Evolutionary conservation across 139 green algal genomes (phyloP).

Genomic region (Volvox africanus): DNA sequence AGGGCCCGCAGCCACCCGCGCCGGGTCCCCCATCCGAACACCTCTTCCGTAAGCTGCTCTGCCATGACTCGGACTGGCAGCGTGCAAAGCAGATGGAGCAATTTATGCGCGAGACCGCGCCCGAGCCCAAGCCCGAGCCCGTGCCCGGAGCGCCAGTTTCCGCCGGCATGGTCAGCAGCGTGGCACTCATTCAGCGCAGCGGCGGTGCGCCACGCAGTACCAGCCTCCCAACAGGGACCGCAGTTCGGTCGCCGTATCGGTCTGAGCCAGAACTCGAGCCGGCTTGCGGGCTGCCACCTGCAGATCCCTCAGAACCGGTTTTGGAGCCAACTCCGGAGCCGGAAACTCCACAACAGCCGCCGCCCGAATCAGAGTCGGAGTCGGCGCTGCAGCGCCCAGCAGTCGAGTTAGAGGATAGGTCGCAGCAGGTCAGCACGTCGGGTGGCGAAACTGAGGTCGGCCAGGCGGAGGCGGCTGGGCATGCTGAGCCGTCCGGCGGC

Average conservation of each 20-base stretch:
- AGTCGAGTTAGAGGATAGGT: neutral
- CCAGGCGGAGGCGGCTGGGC: neutral
- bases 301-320: neutral
- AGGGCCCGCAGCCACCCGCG: no score
- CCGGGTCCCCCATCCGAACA: conserved; percentile 11
- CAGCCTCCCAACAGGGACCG: no score
- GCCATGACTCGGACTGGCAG: conserved; percentile 12
- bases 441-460: neutral
- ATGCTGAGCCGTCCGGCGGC: neutral
- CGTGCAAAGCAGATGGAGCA: neutral
- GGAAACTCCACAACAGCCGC: neutral
- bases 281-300: no score
- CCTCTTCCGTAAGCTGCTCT: neutral
- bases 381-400: neutral
- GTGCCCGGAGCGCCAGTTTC: neutral
- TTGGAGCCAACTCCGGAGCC: neutral
- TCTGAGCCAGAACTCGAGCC: neutral
- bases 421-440: neutral
- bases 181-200: neutral
- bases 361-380: neutral
- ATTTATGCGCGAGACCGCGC: neutral
- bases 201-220: neutral
- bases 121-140: conserved; percentile 7
- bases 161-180: neutral
- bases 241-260: no score